Evolutionary conservation across 371 early-diverging fungal species (phyloP).

Genomic region (Dichotomocladium elegans): DNA sequence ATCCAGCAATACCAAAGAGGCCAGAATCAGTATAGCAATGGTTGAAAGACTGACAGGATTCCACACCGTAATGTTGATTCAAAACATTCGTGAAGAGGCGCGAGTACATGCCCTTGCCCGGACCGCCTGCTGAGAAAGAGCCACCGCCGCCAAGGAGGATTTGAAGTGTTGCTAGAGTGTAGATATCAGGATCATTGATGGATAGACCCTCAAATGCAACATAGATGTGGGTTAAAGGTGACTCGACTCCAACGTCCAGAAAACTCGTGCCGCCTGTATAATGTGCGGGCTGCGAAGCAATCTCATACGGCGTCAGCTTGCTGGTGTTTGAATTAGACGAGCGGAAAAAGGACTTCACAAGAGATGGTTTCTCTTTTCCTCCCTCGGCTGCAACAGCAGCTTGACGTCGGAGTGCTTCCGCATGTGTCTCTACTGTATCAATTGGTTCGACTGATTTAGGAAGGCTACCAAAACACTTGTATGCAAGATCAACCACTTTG

Average conservation of each 20-base stretch:
- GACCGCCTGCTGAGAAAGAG: conserved; percentile 96
- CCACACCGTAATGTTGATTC: conserved; percentile 92
- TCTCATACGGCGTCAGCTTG: conserved; percentile 17
- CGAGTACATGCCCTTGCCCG: conserved; percentile 98
- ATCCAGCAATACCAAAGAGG: conserved; percentile 91
- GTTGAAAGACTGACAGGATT: conserved; percentile 88
- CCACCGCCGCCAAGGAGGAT: conserved; percentile 94
- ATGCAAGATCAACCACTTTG: conserved; percentile 69
- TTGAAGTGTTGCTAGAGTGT: conserved; percentile 87
- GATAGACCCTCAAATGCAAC: conserved; percentile 85
- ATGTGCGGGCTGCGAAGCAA: conserved; percentile 48
- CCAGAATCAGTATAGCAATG: conserved; percentile 90
- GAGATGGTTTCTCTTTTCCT: conserved; percentile 6
- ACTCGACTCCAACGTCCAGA: conserved; percentile 62
- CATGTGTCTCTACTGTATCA: conserved; percentile 35
- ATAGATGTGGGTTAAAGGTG: conserved; percentile 80
- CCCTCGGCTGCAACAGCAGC: neutral
- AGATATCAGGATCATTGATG: conserved; percentile 83
- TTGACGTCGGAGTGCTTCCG: conserved; percentile 27
- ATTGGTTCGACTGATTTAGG: conserved; percentile 26
- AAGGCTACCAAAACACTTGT: conserved; percentile 64
- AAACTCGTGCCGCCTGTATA: conserved; percentile 85
- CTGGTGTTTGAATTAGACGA: conserved; percentile 1
- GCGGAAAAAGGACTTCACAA: conserved; percentile 24
- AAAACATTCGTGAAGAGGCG: conserved; percentile 92